These are phyloP conservation scores for Salix brachista DNA, from an alignment of 345 rosid genomes.

Conservation along the genomic window DNA sequence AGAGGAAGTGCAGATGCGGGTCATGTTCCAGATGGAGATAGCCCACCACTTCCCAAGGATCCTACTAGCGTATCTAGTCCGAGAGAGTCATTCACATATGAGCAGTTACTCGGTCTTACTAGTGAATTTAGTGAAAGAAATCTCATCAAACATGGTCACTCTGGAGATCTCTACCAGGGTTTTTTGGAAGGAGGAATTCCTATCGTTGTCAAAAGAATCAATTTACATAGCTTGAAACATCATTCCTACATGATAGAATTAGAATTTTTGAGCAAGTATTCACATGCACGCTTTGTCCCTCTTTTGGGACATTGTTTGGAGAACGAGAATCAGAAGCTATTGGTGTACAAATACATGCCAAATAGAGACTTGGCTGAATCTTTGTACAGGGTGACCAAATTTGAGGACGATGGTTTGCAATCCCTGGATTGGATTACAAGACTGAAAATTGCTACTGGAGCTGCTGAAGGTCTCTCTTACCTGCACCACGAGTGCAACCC, in stretches of 20 bases:
- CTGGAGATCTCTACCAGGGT: constrained; percentile 30
- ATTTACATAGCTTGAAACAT: constrained; percentile 4
- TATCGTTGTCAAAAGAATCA: constrained; percentile 18
- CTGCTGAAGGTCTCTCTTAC: constrained; percentile 33
- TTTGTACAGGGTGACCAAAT: constrained; percentile 7
- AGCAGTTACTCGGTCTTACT: constrained; percentile 8
- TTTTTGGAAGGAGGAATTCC: constrained; percentile 19
- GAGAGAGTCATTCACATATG: constrained; percentile 26
- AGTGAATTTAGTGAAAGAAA: constrained; percentile 21
- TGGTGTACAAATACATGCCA: constrained; percentile 26
- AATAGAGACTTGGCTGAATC: constrained; percentile 30
- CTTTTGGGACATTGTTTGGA: constrained; percentile 28
- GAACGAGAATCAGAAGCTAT: constrained; percentile 23
- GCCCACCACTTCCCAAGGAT: constrained; percentile 14
- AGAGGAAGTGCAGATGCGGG: constrained; percentile 49
- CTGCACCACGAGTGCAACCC: constrained; percentile 33
- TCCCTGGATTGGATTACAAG: constrained; percentile 34
- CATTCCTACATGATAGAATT: constrained; percentile 16
- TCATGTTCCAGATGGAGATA: constrained; percentile 54
- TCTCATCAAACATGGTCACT: constrained; percentile 28
- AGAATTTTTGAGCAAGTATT: constrained; percentile 22
- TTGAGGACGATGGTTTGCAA: constrained; percentile 15
- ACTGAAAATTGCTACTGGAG: constrained; percentile 29
- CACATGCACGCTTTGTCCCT: constrained; percentile 28
- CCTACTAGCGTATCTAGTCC: neutral